These are phyloP conservation scores for Magnusiomyces paraingens DNA, from an alignment of 1,139 yeast genomes.

Conservation along the genomic window DNA sequence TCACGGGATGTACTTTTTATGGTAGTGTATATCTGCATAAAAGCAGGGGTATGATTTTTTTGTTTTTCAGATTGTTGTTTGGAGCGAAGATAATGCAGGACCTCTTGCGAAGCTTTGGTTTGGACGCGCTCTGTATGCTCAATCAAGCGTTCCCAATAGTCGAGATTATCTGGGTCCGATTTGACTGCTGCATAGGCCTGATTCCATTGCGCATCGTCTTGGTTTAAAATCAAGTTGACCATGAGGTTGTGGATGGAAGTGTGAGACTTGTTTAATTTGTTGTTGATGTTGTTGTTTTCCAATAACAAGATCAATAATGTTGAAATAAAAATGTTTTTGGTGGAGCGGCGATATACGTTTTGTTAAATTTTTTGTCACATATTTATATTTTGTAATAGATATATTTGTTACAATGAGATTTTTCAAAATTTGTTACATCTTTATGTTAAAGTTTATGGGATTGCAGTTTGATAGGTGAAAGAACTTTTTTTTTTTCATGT, in stretches of 20 bases:
- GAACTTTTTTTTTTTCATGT: no score
- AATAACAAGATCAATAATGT: background rate
- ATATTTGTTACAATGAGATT: no score
- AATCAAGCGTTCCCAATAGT: conserved; percentile 46
- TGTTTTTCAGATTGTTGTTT: background rate
- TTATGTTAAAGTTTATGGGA: no score
- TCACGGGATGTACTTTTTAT: conserved; percentile 35
- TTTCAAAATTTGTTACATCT: no score
- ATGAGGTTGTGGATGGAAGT: background rate
- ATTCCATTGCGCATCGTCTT: conserved; percentile 19
- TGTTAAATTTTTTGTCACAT: background rate
- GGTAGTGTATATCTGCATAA: conserved; percentile 38
- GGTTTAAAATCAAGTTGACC: conserved; percentile 9
- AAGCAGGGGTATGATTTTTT: background rate
- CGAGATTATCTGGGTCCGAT: conserved; percentile 40
- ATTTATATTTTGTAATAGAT: background rate
- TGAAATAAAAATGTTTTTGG: background rate
- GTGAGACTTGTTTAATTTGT: no score
- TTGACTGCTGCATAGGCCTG: conserved; percentile 21
- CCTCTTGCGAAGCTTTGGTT: conserved; percentile 8
- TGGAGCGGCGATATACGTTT: background rate
- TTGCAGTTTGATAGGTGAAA: no score
- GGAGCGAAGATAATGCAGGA: background rate
- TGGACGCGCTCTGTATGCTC: conserved; percentile 32
- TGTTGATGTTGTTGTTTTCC: background rate